Evolutionary conservation across 2,329 filamentous ascomycete species (phyloP), one percentile per base, ranked within the genome.

Genomic region (Botrytis medusae): DNA sequence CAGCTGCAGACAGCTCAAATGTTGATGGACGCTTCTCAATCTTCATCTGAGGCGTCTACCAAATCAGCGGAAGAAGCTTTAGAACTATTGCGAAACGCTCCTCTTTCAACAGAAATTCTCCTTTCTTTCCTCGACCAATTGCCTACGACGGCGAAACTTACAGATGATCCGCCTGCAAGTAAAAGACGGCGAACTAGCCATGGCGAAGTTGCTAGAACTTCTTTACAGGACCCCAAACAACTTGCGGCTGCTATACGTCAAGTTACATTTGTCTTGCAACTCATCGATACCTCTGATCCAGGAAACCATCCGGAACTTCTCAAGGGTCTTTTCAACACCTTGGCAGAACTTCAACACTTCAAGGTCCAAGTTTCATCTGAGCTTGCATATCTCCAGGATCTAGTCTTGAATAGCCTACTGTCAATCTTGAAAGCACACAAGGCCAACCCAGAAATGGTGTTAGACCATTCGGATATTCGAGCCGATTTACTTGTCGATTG

Each of bases 401-500:
- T 98, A 70, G 90, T 96, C 12, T 87, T 99, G 57, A 89, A 92
- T 76, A 94, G 93, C 78, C 86, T 99, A 48, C 86, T 95, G 69
- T 90, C 92, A 60, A 97, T 98, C 83, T 90, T 98, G 77, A 92
- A 94, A 74, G 89, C 90, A 0, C 91, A 93, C 79, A 93, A 92
- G 82, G 82, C 83, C 69, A 85, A 89, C 81, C 85, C 86, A 79
- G 83, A 83, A 48, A 84, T 92, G 59, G 87, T 88, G 73, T 91
- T 97, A 73, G 93, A 97, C 81, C 89, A 90, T 63, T 91, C 93
- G 3, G 91, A 90, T 54, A 92, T 97, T 57, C 91, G 97, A 73
- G 93, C 94, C 4, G 96, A 99, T 81, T 84, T 98, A 63, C 90
- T 99, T 72, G 94, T 98, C 67, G 95, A 97, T 80, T 98, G 95